Percentiles rank a stretch among this genome's conserved stretches.
phyloP scores from a whole-genome alignment of 2,329 filamentous ascomycete genomes.

The Aspergillus quadricinctus region DNA sequence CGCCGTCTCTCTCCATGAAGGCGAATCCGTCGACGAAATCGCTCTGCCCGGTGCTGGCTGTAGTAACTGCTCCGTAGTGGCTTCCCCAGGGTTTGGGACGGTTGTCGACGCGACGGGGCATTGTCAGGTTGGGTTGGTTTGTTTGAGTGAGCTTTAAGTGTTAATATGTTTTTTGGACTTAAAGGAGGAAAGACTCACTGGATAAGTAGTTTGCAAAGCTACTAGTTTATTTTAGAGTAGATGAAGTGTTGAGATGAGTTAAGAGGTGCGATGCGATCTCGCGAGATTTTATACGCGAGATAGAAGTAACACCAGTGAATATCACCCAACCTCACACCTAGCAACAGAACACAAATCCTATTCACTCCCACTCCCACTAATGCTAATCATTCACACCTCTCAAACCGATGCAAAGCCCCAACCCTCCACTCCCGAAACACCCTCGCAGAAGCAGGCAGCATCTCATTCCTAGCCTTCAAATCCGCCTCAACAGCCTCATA shows the following conservation, averaged over 20 bases:
- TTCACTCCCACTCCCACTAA: background rate
- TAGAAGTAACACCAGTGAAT: background rate
- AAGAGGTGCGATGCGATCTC: background rate
- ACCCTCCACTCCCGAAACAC: constrained; percentile 54
- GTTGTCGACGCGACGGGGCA: background rate
- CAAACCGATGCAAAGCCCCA: constrained; percentile 48
- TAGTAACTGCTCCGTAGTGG: background rate
- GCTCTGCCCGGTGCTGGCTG: background rate
- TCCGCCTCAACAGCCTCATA: constrained; percentile 35
- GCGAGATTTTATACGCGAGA: background rate
- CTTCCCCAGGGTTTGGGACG: background rate
- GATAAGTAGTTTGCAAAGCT: background rate
- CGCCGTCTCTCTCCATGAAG: constrained; percentile 2
- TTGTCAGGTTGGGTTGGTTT: background rate
- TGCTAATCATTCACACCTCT: constrained; percentile 12
- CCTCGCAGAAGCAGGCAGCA: constrained; percentile 48
- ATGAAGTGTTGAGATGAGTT: background rate
- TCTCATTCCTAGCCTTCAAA: constrained; percentile 38
- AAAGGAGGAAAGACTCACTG: background rate
- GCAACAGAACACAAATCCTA: constrained; percentile 3
- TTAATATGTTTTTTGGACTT: background rate
- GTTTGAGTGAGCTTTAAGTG: background rate
- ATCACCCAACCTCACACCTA: background rate
- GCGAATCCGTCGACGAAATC: background rate
- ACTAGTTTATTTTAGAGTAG: background rate